Base-by-base conservation (phyloP, 345 rosid genomes). In the Erodium maritimum region DNA sequence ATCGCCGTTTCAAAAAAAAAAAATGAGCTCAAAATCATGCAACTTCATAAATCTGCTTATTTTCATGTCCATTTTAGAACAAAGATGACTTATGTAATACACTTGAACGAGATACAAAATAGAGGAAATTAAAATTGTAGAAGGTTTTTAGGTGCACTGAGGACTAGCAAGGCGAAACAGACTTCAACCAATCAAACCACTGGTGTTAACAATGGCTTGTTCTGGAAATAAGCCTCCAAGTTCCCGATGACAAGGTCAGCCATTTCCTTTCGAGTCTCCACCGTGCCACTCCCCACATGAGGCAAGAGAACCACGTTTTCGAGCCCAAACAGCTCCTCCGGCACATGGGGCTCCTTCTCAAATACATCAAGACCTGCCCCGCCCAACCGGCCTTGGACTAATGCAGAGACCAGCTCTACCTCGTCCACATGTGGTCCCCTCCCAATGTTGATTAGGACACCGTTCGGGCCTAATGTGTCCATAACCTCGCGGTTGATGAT, bases 291-390 rank as follows among this genome's bases (percentile, higher is more conserved):
- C 60, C 82, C 95, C 12, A 80, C 77, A 23, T 84, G 95, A 59
- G 90, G 90, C 68, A 70, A 64, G 11, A 84, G 83, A 46, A 87
- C 83, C 37, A 82, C 85, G 60, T 82, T 87, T n/a, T 74, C 80
- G 20, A 84, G 83, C 64, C 66, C 68, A 42, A 75, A 77, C 54
- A 87, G 80, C 67, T 77, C 67, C 59, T 82, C 76, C 0, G 91
- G 88, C 22, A 79, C 85, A 9, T 77, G 55, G 4, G 85, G 91
- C 66, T 84, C 91, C 17, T 79, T 54, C 61, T 81, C 80, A 66
- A 66, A 83, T 13, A 80, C 86, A 54, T 80, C 91, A 1, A 84
- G 75, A 33, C 85, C 89, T 46, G 87, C 89, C 17, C 87, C 87
- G 14, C 87, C 87, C 17, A 84, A 50, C 17, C 81, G 74, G 42